Evolutionary conservation across 1,284 basidiomycete species (phyloP), one percentile per base, ranked within the genome.

Genomic region (Tilletiopsis washingtonensis): DNA sequence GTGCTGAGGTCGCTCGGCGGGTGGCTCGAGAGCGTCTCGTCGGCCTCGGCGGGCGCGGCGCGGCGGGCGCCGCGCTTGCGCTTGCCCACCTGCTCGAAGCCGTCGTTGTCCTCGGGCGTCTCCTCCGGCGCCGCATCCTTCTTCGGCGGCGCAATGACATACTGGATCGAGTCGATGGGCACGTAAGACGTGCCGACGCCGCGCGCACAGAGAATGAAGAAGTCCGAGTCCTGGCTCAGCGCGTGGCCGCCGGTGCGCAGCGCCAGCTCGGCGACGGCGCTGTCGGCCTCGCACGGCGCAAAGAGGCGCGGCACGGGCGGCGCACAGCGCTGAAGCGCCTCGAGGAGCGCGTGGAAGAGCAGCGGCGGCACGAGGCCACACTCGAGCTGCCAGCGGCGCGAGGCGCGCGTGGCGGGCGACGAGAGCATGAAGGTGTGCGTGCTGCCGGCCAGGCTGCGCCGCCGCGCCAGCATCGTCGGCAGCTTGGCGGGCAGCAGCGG

Each of bases 181-280:
- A 67, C 59, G 34, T 69, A 69, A 2, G 62, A 61, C 19, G 56
- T 57, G n/a, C 51, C 47, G 2, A 48, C 38, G 0, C 61, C 64
- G 34, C 61, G 45, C 7, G 66, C 49, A 37, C 62, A 67, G 21
- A 67, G 56, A 17, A 67, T 52, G 49, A 69, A 69, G 29, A 59
- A 67, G 53, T 69, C 66, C 1, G 57, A 61, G 44, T 69, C 66
- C 23, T 59, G 49, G 39, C 60, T 62, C 25, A 64, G 56, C 0
- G 66, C 64, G 55, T 62, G 60, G 0, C 64, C 66, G 5, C 51
- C 45, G 39, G 54, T 42, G 11, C 34, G n/a, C 14, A 47, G 47
- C 3, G 66, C 64, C 1, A 61, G 43, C 47, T 64, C 60, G 3
- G 58, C 64, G 6, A 69, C 62, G 4, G 56, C 54, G 14, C 60